Percentiles rank a stretch among this genome's conserved stretches.
phyloP scores from a whole-genome alignment of 495 filamentous ascomycete species.

The Sporormia fimetaria region DNA sequence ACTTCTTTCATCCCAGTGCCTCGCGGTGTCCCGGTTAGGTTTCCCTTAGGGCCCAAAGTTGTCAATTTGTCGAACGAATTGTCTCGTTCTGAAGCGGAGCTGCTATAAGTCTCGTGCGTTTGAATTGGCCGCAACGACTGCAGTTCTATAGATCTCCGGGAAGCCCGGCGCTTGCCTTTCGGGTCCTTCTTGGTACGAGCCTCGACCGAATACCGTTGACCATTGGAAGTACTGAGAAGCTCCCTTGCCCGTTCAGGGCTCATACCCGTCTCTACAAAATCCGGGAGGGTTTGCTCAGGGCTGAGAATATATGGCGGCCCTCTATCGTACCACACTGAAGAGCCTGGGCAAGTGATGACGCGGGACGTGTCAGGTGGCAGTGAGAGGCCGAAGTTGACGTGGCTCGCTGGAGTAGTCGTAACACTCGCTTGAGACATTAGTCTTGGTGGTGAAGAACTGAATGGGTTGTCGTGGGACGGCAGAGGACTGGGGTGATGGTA shows the following conservation, averaged over 20 bases:
- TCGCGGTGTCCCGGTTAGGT: conserved; percentile 30
- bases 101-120: background rate
- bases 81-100: conserved; percentile 10
- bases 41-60: conserved; percentile 25
- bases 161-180: no score
- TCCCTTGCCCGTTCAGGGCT: no score
- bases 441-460: background rate
- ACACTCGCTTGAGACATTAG: conserved; percentile 7
- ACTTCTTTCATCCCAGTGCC: conserved; percentile 29
- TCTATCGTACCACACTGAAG: no score
- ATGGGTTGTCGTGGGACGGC: background rate
- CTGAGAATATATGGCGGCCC: no score
- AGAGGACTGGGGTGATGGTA: background rate
- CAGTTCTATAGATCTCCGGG: no score
- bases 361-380: background rate
- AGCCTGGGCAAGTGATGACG: background rate
- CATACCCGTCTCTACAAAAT: no score
- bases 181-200: no score
- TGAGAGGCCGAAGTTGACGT: no score
- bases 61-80: conserved; percentile 30
- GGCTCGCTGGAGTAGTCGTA: conserved; percentile 8
- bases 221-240: no score
- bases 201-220: no score
- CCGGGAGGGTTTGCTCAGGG: no score
- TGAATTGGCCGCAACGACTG: no score